Percentiles rank a stretch among this genome's conserved stretches.
phyloP scores from a whole-genome alignment of 148 eudicot genomes.

The Vaccinium corymbosum region DNA sequence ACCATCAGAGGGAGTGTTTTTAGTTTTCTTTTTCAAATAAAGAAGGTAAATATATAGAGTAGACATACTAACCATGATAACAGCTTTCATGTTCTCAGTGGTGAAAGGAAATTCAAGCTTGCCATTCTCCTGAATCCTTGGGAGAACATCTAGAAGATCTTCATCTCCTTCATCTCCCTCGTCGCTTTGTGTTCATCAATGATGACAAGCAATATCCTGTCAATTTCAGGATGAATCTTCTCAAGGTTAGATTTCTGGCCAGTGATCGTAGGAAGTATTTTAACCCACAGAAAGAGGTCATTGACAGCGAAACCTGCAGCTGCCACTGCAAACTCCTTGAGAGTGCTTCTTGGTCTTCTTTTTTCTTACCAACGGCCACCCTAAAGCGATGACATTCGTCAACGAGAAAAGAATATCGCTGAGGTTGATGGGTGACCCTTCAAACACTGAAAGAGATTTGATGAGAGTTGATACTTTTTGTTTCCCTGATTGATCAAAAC shows the following conservation, averaged over 20 bases:
- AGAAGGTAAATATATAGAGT: background rate
- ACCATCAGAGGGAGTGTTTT: too few relatives aligned
- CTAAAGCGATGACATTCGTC: conserved; percentile 9
- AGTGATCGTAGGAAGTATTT: background rate
- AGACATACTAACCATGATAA: background rate
- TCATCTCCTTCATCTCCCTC: background rate
- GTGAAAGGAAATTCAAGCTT: background rate
- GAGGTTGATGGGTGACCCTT: background rate
- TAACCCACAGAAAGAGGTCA: background rate
- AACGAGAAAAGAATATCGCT: background rate
- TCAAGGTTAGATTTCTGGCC: background rate
- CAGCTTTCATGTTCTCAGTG: background rate
- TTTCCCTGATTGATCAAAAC: conserved; percentile 6
- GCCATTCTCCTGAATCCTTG: background rate
- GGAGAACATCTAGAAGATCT: background rate
- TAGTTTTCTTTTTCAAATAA: too few relatives aligned
- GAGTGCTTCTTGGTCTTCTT: conserved; percentile 15
- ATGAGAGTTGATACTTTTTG: background rate
- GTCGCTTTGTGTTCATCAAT: background rate
- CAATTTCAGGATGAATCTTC: background rate
- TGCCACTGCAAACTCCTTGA: background rate
- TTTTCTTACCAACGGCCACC: conserved; percentile 26
- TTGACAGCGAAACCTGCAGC: conserved; percentile 21
- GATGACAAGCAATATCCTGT: background rate
- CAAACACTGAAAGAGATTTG: background rate